These are phyloP conservation scores for Dioszegia crocea DNA, from an alignment of 768 basidiomycete species.

Conservation along the genomic window DNA sequence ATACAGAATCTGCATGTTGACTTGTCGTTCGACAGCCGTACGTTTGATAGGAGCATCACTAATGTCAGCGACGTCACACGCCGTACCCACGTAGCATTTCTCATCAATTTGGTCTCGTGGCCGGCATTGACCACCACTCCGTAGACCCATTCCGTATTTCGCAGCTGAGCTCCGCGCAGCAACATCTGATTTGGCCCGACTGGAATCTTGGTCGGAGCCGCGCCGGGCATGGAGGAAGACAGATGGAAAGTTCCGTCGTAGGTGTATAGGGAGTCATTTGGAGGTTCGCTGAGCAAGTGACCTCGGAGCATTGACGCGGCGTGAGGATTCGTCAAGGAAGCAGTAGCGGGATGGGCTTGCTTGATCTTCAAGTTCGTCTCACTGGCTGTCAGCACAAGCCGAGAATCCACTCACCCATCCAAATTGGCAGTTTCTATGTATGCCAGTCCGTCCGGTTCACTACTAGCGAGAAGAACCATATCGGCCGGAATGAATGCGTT, in stretches of 20 bases:
- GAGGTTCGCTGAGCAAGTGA: slow-evolving; percentile 86
- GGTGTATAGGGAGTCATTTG: slow-evolving; percentile 95
- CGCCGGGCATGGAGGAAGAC: slow-evolving; percentile 58
- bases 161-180: slow-evolving; percentile 85
- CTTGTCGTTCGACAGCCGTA: slow-evolving; percentile 91
- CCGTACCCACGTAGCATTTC: slow-evolving; percentile 83
- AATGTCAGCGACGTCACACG: slow-evolving; percentile 14
- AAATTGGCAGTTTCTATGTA: slow-evolving; percentile 98
- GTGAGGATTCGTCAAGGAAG: slow-evolving; percentile 69
- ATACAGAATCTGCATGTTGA: slow-evolving; percentile 94
- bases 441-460: slow-evolving; percentile 94
- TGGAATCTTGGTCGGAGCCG: slow-evolving; percentile 71
- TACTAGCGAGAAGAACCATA: slow-evolving; percentile 75
- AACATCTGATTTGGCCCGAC: slow-evolving; percentile 92
- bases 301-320: slow-evolving; percentile 71
- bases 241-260: slow-evolving; percentile 62
- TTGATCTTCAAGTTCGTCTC: slow-evolving; percentile 99
- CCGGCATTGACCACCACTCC: slow-evolving; percentile 91
- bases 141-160: slow-evolving; percentile 96
- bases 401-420: slow-evolving; percentile 66
- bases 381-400: slow-evolving; percentile 51
- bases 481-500: slow-evolving; percentile 97
- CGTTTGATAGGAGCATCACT: slow-evolving; percentile 95
- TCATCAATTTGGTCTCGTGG: slow-evolving; percentile 97
- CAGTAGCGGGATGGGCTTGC: slow-evolving; percentile 80